Base-by-base conservation (phyloP, 1,284 basidiomycete species). In the Ganoderma meredithae region DNA sequence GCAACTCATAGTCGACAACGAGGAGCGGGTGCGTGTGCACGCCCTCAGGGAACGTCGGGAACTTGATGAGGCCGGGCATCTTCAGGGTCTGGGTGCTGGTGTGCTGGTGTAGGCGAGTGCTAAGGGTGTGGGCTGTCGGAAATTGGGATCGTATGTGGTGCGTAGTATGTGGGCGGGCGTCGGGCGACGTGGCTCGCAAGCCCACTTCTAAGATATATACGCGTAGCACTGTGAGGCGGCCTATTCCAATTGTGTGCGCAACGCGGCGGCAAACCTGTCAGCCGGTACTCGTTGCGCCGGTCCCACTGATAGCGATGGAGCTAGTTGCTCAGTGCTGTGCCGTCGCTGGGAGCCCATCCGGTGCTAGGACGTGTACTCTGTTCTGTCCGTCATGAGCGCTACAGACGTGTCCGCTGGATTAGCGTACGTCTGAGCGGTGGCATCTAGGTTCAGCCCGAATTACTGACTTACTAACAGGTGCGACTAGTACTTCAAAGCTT, bases 21-120 rank as follows among this genome's bases (percentile, higher is more conserved):
- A 79, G 74, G 10, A 81, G 71, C 3, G 80, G 79, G 53, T 78
- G 76, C 12, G 76, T 76, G 1, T 76, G 72, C 13, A 78, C 72
- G 62, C 77, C 76, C 7, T 75, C 74, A 2, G 80, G 80, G 68
- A 81, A 81, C 25, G 78, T 74, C 15, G 76, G 75, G 5, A 64
- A 43, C 15, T 43, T 63, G 25, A 43, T 47, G 10, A 67, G 69
- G 10, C 62, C 69, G 9, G 69, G 60, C 69, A 70, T 69, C 13
- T 27, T 12, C 36, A 36, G 36, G 3, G 36, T 36, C 6, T 7
- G 36, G 36, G 36, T n/a, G n/a, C n/a, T n/a, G n/a, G n/a, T n/a
- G n/a, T n/a, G n/a, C n/a, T n/a, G 3, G 9, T 15, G 27, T 56
- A 33, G 63, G 68, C 64, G 33, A 44, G 22, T 17, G 13, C 19